phyloP scores from a whole-genome alignment of 768 basidiomycete species.

The Lactarius pseudohatsudake region DNA sequence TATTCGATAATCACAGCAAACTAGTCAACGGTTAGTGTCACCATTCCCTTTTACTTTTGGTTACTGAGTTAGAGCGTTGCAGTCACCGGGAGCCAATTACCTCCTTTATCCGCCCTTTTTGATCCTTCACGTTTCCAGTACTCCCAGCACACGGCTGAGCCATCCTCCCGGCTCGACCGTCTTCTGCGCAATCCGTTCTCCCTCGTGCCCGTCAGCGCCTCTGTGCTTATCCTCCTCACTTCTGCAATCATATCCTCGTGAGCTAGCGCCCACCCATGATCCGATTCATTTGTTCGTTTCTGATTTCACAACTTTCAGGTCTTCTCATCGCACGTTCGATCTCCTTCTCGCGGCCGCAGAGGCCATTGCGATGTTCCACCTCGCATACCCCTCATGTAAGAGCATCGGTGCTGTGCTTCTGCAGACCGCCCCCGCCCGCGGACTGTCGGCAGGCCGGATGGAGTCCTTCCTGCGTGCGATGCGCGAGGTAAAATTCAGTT shows the following conservation, averaged over 20 bases:
- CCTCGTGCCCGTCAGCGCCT: slow-evolving; percentile 60
- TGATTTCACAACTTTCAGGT: slow-evolving; percentile 28
- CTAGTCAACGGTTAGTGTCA: slow-evolving; percentile 58
- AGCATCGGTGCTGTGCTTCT: slow-evolving; percentile 84
- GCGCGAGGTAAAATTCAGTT: slow-evolving; percentile 64
- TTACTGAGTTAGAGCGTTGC: slow-evolving; percentile 3
- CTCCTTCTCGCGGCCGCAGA: slow-evolving; percentile 79
- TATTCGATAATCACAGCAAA: slow-evolving; percentile 63
- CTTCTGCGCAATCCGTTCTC: slow-evolving; percentile 72
- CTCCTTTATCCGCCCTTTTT: slow-evolving; percentile 51
- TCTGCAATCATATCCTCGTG: slow-evolving; percentile 57
- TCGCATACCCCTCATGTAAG: slow-evolving; percentile 82
- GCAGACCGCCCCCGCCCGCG: slow-evolving; percentile 82
- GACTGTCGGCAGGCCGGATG: slow-evolving; percentile 64
- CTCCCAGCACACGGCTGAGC: slow-evolving; percentile 30
- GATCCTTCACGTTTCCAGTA: slow-evolving; percentile 43
- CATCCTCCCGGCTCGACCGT: slow-evolving; percentile 26
- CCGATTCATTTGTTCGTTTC: background rate
- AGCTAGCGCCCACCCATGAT: slow-evolving; percentile 7
- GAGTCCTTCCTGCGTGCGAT: slow-evolving; percentile 77
- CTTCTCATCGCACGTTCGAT: slow-evolving; percentile 73
- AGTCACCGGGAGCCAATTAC: slow-evolving; percentile 66
- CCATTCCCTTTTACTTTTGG: background rate
- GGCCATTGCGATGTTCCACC: slow-evolving; percentile 72
- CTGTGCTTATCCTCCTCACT: slow-evolving; percentile 52